A percentile compares a stretch with the other conserved stretches of the same genome.
These are phyloP conservation scores for Monosporozyma siamensis DNA, from an alignment of 805 yeast species.

Conservation along the genomic window DNA sequence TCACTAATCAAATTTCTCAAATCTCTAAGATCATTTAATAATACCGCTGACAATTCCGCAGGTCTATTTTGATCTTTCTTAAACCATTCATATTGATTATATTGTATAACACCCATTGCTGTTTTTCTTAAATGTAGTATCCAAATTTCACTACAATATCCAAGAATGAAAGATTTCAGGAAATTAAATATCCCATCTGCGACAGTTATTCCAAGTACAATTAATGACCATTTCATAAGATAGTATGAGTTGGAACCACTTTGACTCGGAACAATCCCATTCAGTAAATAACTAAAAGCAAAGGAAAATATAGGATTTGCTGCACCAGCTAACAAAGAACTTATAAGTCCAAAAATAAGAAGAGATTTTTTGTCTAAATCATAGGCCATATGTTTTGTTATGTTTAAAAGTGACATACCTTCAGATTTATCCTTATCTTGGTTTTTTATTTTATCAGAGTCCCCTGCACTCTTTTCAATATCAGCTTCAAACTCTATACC, in stretches of 20 bases:
- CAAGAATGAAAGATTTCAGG: constrained; percentile 40
- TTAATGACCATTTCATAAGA: constrained; percentile 55
- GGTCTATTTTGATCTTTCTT: constrained; percentile 32
- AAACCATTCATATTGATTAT: constrained; percentile 49
- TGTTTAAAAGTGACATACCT: constrained; percentile 21
- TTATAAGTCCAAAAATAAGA: constrained; percentile 41
- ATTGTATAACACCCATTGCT: constrained; percentile 41
- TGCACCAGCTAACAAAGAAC: constrained; percentile 50
- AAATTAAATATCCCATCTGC: constrained; percentile 53
- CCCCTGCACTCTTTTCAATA: no score
- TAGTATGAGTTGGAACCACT: constrained; percentile 29
- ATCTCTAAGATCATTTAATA: constrained; percentile 79
- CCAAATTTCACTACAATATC: constrained; percentile 61
- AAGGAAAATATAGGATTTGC: constrained; percentile 72
- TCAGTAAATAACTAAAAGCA: constrained; percentile 59
- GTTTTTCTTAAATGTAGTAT: constrained; percentile 41
- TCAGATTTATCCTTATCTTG: constrained; percentile 3
- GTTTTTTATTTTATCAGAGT: no score
- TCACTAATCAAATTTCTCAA: constrained; percentile 55
- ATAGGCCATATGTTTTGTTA: constrained; percentile 26
- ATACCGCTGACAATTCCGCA: constrained; percentile 51
- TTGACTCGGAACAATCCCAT: constrained; percentile 46
- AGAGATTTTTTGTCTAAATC: constrained; percentile 22
- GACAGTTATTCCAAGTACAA: constrained; percentile 53
- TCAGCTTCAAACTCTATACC: no score